Evolutionary conservation across 2,329 filamentous ascomycete genomes (phyloP), one percentile per base, ranked within the genome.

Genomic region (Aspergillus hiratsukae): DNA sequence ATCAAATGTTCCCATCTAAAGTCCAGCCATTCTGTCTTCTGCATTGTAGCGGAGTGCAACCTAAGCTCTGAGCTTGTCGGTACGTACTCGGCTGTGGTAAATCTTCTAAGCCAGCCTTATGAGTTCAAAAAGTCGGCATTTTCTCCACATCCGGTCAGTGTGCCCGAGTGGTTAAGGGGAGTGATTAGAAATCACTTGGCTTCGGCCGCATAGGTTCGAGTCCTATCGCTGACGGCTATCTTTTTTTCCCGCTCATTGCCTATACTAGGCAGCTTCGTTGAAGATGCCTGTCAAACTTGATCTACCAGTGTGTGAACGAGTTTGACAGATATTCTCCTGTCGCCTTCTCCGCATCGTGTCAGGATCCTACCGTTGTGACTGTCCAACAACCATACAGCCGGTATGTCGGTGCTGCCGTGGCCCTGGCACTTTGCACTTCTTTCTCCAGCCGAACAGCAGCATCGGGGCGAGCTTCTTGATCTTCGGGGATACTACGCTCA

Each of bases 401-500:
- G 31, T 37, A 71, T 68, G 65, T 58, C 62, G 48, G 52, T 56
- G 10, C 53, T 56, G 10, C 53, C 62, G 31, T 80, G 78, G 69
- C 71, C 72, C 17, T 86, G 83, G 66, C 78, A 78, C 28, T 85
- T 85, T 60, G 68, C 81, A 40, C 74, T 74, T n/a, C 72, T 83
- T 27, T 74, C 76, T 11, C 69, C 78, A 14, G 72, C 76, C 27
- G 78, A 84, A 61, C 77, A 79, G 54, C 71, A 79, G 49, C 74
- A 76, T 27, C 77, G 83, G 37, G 76, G 83, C 35, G 71, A 77
- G 25, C 66, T 80, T 25, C 77, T 87, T n/a, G 79, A 84, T 63
- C 71, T 72, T 51, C 82, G 84, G 53, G 83, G 81, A 7, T 69
- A 75, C n/a, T 70, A 81, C 40, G 83, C 83, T 17, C 83, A 86